phyloP scores from a whole-genome alignment of 1,284 basidiomycete species.

The Cutaneotrichosporon daszewskae region DNA sequence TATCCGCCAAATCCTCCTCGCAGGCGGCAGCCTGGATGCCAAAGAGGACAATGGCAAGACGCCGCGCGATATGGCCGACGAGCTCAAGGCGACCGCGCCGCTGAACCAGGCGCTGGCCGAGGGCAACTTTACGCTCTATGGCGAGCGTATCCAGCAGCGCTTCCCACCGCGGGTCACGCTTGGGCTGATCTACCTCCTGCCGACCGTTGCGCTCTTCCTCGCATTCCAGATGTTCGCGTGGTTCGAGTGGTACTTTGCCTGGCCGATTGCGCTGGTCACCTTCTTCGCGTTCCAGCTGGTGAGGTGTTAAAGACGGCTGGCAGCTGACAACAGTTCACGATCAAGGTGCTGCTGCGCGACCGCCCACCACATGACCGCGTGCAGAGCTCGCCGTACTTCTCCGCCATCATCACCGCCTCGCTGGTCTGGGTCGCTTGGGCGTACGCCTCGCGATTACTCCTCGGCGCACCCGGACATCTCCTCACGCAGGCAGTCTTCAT shows the following conservation, averaged over 20 bases:
- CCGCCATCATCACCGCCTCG: constrained; percentile 79
- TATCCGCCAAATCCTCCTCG: constrained; percentile 76
- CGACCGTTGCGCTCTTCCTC: constrained; percentile 69
- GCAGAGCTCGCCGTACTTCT: constrained; percentile 68
- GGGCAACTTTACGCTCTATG: constrained; percentile 47
- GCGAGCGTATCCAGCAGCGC: constrained; percentile 32
- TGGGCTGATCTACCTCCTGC: constrained; percentile 72
- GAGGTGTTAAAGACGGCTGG: constrained; percentile 36
- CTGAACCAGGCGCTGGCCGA: constrained; percentile 85
- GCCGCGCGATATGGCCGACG: constrained; percentile 87
- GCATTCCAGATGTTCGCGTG: constrained; percentile 76
- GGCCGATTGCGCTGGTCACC: constrained; percentile 72
- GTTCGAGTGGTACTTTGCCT: constrained; percentile 82
- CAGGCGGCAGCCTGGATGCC: constrained; percentile 73
- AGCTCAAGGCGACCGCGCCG: constrained; percentile 81
- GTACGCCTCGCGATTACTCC: constrained; percentile 58
- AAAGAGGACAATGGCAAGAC: constrained; percentile 83
- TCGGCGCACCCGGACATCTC: constrained; percentile 49
- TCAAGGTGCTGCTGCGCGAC: constrained; percentile 31
- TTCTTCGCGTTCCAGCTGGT: constrained; percentile 92
- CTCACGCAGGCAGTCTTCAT: constrained; percentile 71
- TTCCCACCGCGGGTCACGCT: constrained; percentile 64
- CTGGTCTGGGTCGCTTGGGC: constrained; percentile 80
- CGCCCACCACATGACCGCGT: constrained; percentile 36
- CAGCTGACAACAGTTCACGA: constrained; percentile 21